These are phyloP conservation scores for Mortierella sp. DNA, from an alignment of 371 early-diverging fungal genomes.

Conservation along the genomic window DNA sequence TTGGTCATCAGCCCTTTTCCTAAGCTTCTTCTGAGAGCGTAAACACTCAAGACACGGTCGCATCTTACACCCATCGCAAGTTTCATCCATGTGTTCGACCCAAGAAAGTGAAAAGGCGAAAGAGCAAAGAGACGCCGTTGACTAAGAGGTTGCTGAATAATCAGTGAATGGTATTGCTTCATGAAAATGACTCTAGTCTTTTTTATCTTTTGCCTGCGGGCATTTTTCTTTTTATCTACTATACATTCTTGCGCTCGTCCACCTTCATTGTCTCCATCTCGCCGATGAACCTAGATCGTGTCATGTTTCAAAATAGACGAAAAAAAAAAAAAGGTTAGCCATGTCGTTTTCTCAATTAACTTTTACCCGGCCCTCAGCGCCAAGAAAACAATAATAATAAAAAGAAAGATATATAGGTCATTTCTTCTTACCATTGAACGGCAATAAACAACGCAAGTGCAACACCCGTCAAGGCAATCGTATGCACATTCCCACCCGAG, in stretches of 20 bases:
- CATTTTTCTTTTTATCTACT: background rate
- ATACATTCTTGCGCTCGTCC: slow-evolving; percentile 40
- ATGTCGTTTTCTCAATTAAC: no score
- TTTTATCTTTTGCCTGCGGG: background rate
- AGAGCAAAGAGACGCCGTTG: no score
- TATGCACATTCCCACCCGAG: slow-evolving; percentile 44
- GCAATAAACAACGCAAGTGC: slow-evolving; percentile 42
- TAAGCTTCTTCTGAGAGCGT: no score
- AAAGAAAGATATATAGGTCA: background rate
- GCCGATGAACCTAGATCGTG: slow-evolving; percentile 38
- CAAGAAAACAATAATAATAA: background rate
- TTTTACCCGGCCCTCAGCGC: no score
- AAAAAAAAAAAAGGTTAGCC: background rate
- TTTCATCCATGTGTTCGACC: no score
- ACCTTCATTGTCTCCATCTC: slow-evolving; percentile 51
- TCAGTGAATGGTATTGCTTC: background rate
- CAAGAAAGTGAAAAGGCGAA: background rate
- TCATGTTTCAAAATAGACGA: background rate
- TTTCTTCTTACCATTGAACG: slow-evolving; percentile 36
- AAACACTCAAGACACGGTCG: no score
- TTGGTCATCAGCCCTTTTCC: no score
- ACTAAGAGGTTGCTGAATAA: no score
- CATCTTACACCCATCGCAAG: no score
- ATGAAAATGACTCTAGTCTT: background rate
- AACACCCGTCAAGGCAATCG: slow-evolving; percentile 45